Percentiles rank a stretch among this genome's conserved stretches.
Evolutionary conservation across 2,329 filamentous ascomycete species (phyloP).

Genomic region (Endocalyx cinctus): DNA sequence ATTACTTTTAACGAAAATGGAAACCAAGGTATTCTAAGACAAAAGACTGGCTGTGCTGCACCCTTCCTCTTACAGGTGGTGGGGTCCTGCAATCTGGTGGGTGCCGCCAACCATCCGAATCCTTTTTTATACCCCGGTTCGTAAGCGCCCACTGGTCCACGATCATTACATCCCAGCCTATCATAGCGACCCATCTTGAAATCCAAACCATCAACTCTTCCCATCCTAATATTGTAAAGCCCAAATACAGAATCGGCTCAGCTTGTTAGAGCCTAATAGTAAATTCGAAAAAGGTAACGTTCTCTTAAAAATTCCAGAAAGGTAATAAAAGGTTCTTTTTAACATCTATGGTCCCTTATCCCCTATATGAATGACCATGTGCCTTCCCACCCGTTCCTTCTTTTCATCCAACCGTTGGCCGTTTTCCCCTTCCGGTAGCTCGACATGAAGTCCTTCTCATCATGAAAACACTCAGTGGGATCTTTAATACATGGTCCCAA

Average conservation of each 20-base stretch:
- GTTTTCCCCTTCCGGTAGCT: conserved; percentile 17
- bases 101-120: conserved; percentile 40
- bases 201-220: conserved; percentile 29
- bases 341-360: no score
- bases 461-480: conserved; percentile 39
- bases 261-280: conserved; percentile 27
- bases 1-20: conserved; percentile 24
- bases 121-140: conserved; percentile 33
- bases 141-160: conserved; percentile 46
- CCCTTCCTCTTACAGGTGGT: conserved; percentile 37
- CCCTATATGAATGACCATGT: conserved; percentile 16
- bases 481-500: conserved; percentile 43
- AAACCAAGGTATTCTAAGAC: conserved; percentile 43
- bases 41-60: conserved; percentile 41
- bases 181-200: conserved; percentile 31
- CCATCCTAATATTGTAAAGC: conserved; percentile 22
- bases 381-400: conserved; percentile 14
- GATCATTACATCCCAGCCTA: conserved; percentile 35
- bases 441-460: conserved; percentile 25
- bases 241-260: conserved; percentile 24
- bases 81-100: conserved; percentile 35
- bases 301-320: conserved; percentile 21
- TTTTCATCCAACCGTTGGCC: conserved; percentile 26
- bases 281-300: conserved; percentile 19
- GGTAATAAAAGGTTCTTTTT: no score